Conservation (phyloP, 805 yeast genomes). For the Yamadazyma scolyti region DNA sequence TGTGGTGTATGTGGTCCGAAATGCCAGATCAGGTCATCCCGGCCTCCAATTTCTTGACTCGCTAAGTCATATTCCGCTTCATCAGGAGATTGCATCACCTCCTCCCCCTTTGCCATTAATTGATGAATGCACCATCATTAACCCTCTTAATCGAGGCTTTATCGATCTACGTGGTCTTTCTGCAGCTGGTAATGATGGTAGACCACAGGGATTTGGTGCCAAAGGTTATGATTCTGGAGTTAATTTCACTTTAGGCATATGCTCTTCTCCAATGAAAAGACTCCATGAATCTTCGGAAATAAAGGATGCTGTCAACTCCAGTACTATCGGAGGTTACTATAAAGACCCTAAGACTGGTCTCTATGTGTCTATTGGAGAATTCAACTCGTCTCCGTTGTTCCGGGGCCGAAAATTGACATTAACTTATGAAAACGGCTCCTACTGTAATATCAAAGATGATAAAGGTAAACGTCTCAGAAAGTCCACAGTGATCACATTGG, state of each 20-base stretch:
- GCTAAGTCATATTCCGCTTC: conserved; percentile 8
- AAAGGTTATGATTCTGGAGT: conserved; percentile 65
- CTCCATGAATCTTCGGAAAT: conserved; percentile 37
- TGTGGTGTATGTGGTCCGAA: conserved; percentile 5
- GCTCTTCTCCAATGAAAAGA: conserved; percentile 45
- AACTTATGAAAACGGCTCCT: conserved; percentile 67
- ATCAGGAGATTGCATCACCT: too few relatives aligned
- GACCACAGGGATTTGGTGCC: conserved; percentile 56
- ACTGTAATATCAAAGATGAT: conserved; percentile 41
- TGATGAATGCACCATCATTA: conserved; percentile 38
- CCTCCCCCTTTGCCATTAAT: too few relatives aligned
- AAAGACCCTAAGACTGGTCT: conserved; percentile 31
- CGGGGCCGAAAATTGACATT: conserved; percentile 69
- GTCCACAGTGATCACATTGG: conserved; percentile 65
- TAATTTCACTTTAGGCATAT: conserved; percentile 59
- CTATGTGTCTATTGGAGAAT: conserved; percentile 51
- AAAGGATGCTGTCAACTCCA: conserved; percentile 39
- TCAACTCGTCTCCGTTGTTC: conserved; percentile 56
- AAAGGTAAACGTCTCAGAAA: conserved; percentile 49
- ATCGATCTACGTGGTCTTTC: conserved; percentile 50
- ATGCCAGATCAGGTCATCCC: too few relatives aligned
- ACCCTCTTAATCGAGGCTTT: conserved; percentile 44
- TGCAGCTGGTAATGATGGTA: conserved; percentile 44
- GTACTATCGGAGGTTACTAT: conserved; percentile 41
- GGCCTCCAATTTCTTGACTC: conserved; percentile 10